A percentile compares a stretch with the other conserved stretches of the same genome.
Evolutionary conservation across 148 eudicot species (phyloP).

Genomic region (Rhododendron vialii): DNA sequence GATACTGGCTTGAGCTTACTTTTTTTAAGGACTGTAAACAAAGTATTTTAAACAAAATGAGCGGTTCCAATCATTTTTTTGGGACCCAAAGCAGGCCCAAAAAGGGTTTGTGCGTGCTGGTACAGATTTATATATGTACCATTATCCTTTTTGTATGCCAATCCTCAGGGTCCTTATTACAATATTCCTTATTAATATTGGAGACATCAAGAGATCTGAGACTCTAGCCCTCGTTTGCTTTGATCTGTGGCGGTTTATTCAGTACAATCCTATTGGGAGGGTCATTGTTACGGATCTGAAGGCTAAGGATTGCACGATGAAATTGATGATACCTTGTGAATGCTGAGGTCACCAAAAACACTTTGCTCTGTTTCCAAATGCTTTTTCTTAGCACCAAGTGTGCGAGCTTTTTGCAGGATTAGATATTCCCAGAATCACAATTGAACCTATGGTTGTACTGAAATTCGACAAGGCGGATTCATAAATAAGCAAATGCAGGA

Average conservation of each 20-base stretch:
- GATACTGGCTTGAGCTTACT: no score
- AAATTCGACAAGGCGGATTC: background rate
- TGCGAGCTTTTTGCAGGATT: conserved; percentile 90
- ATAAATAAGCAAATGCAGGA: background rate
- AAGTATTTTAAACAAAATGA: no score
- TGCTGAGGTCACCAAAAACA: conserved; percentile 84
- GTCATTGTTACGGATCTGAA: conserved; percentile 75
- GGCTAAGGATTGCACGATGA: conserved; percentile 93
- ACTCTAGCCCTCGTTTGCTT: conserved; percentile 85
- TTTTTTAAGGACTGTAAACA: no score
- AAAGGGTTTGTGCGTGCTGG: no score
- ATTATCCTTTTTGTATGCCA: conserved; percentile 25
- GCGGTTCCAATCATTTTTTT: no score
- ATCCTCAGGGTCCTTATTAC: conserved; percentile 84
- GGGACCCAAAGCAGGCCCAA: no score
- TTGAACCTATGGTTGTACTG: background rate
- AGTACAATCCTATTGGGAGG: conserved; percentile 85
- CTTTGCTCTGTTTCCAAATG: conserved; percentile 91
- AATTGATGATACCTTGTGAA: conserved; percentile 83
- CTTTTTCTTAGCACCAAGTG: conserved; percentile 96
- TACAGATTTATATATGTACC: no score
- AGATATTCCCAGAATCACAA: conserved; percentile 4
- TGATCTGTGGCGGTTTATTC: conserved; percentile 92
- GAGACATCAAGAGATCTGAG: conserved; percentile 72
- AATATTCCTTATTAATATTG: conserved; percentile 69